Base-by-base conservation (phyloP, 2,329 filamentous ascomycete species). In the Colletotrichum echinochloae region DNA sequence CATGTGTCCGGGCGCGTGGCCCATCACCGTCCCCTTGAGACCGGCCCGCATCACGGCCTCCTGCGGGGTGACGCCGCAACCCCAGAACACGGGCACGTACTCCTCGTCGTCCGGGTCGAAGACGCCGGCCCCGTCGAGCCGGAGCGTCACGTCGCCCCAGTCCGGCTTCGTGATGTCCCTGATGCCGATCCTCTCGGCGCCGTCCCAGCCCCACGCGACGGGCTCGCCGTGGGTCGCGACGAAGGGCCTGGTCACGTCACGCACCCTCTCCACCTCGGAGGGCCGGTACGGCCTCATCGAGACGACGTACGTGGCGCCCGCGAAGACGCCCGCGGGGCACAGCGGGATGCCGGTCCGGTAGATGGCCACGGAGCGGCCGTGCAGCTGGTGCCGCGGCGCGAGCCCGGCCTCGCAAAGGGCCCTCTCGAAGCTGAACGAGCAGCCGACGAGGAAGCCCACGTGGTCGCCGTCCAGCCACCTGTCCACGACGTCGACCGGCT, bases 61-160 rank as follows among this genome's bases (percentile, higher is more conserved):
- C 75, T 91, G 89, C 1, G 90, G 89, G 46, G 90, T 91, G 14
- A 91, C 89, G 41, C 89, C 89, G 75, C 89, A 92, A 0, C 88
- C 90, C 88, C 89, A 88, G 73, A 89, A 89, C 5, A 89, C 84
- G 0, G 87, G 87, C 37, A 90, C 81, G 33, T 84, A 80, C 2
- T 84, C 81, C 18, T 82, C 79, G 26, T 79, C 78, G 18, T 60
- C 23, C 4, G 49, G 57, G 18, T 77, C 78, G 20, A 76, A 73
- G 1, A 77, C 65, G 33, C 78, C 76, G 61, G 78, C 75, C 0
- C 84, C 86, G 37, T 84, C 82, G 33, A 74, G 72, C 1, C 74
- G 84, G 76, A 82, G 77, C 65, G 75, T 81, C 69, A 69, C 80
- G 69, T 90, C 87, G 0, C 90, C 89, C 84, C 87, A 92, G 61